Conservation (phyloP, 225 moss, liverwort and hornwort genomes). For the Physcomitrellopsis africana region DNA sequence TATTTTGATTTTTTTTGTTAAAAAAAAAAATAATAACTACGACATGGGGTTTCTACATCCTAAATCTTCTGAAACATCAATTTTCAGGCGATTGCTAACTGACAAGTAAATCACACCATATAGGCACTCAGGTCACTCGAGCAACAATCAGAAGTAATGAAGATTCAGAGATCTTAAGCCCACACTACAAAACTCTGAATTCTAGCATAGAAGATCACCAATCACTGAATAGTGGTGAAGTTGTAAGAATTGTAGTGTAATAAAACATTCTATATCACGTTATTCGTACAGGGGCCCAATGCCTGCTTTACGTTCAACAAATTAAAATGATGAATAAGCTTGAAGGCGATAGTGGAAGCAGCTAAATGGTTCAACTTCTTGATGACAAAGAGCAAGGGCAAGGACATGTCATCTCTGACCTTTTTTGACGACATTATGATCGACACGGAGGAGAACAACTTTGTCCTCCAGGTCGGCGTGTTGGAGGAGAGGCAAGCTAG, state of each 20-base stretch:
- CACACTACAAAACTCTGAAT: background rate
- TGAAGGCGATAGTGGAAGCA: background rate
- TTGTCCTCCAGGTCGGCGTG: constrained; percentile 85
- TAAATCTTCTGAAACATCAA: background rate
- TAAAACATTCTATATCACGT: too few relatives aligned
- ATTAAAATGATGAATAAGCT: background rate
- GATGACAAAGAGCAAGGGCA: background rate
- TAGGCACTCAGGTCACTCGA: background rate
- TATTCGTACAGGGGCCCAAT: background rate
- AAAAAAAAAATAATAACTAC: background rate
- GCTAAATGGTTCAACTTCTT: background rate
- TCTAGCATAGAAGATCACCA: too few relatives aligned
- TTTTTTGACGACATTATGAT: constrained; percentile 91
- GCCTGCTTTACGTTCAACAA: background rate
- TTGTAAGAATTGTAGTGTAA: too few relatives aligned
- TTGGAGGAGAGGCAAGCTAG: constrained; percentile 77
- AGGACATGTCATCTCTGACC: constrained; percentile 37
- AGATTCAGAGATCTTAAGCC: background rate
- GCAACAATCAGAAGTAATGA: background rate
- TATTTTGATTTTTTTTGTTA: background rate
- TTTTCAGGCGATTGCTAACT: background rate
- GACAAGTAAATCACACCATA: background rate
- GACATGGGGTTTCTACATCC: constrained; percentile 13
- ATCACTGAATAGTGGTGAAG: too few relatives aligned
- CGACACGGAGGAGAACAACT: constrained; percentile 85